Base-by-base conservation (phyloP, 805 yeast species). In the Lipomyces yamadae region DNA sequence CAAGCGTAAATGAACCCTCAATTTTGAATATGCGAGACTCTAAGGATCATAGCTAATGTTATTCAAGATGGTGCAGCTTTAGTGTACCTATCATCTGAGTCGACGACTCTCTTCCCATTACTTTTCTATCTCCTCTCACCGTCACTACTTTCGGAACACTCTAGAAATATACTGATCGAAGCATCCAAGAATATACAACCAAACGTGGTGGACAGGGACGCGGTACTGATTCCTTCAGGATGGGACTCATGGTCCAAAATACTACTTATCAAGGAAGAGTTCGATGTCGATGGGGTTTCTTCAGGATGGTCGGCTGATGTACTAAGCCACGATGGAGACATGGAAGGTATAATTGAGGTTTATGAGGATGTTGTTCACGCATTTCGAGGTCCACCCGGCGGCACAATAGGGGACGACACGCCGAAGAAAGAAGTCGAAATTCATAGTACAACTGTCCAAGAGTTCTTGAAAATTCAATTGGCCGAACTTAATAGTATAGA, bases 211-310 rank as follows among this genome's bases (percentile, higher is more conserved):
- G 74, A 73, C 30, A 64, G 67, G 4, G 72, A 71, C 13, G 63
- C 69, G 29, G 39, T 75, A 4, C 56, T 70, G 35, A 69, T 77
- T 10, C 80, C 80, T 8, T 64, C 76, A 4, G 80, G 79, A 18
- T 77, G 80, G 79, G 80, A 77, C 62, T 74, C 78, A 11, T 61
- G 69, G 65, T 70, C 73, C 24, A 77, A 76, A 56, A 77, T 77
- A 13, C 60, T 60, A 35, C 70, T 75, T 2, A 64, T 76, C n/a
- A 62, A 68, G 29, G 73, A 69, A 29, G 72, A 68, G 11, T 73
- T 74, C 63, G 73, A 68, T 24, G 65, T 67, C 13, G 64, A 67
- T 6, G 72, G 67, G 24, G 67, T 72, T 7, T 56, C 69, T 5
- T 61, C 65, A 15, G 68, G 71, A 10, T 74, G 77, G 78, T 69